Conservation (phyloP, 768 basidiomycete species). For the Epithele typhae region DNA sequence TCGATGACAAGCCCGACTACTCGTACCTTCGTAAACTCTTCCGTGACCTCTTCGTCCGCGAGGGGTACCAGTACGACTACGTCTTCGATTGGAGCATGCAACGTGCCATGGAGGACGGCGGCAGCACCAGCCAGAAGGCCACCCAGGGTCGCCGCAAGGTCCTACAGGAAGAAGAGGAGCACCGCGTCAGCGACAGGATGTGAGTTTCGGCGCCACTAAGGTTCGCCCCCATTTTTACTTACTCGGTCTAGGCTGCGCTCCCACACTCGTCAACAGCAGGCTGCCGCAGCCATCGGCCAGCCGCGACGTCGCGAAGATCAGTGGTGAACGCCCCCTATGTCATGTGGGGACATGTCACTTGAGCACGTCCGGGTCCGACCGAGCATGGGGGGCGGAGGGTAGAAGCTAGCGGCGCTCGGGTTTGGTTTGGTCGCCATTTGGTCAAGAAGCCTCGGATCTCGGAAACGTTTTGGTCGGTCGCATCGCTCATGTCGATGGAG, state of each 20-base stretch:
- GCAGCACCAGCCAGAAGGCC: slow-evolving; percentile 58
- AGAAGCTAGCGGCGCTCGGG: slow-evolving; percentile 32
- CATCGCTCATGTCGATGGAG: slow-evolving; percentile 17
- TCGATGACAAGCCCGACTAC: slow-evolving; percentile 99
- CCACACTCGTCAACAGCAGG: slow-evolving; percentile 67
- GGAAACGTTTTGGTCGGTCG: slow-evolving; percentile 34
- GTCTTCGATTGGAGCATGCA: slow-evolving; percentile 99
- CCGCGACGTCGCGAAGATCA: slow-evolving; percentile 44
- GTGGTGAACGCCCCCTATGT: slow-evolving; percentile 34
- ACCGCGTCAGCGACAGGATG: slow-evolving; percentile 79
- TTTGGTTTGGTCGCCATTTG: slow-evolving; percentile 26
- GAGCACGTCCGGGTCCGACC: slow-evolving; percentile 42
- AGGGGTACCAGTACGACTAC: slow-evolving; percentile 99
- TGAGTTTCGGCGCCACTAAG: slow-evolving; percentile 38
- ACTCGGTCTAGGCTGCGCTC: slow-evolving; percentile 66
- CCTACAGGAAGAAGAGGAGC: slow-evolving; percentile 82
- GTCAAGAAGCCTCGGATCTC: slow-evolving; percentile 32
- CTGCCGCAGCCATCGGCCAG: slow-evolving; percentile 43
- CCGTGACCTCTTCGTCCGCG: slow-evolving; percentile 95
- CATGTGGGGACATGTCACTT: slow-evolving; percentile 21
- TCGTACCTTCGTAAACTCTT: slow-evolving; percentile 99
- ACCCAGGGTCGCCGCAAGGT: slow-evolving; percentile 70
- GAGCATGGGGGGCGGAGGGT: slow-evolving; percentile 43
- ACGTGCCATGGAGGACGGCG: slow-evolving; percentile 65
- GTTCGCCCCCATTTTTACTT: slow-evolving; percentile 17